A percentile compares a stretch with the other conserved stretches of the same genome.
Evolutionary conservation across 192 early-diverging fungal species (phyloP).

Genomic region (Entomortierella parvispora): DNA sequence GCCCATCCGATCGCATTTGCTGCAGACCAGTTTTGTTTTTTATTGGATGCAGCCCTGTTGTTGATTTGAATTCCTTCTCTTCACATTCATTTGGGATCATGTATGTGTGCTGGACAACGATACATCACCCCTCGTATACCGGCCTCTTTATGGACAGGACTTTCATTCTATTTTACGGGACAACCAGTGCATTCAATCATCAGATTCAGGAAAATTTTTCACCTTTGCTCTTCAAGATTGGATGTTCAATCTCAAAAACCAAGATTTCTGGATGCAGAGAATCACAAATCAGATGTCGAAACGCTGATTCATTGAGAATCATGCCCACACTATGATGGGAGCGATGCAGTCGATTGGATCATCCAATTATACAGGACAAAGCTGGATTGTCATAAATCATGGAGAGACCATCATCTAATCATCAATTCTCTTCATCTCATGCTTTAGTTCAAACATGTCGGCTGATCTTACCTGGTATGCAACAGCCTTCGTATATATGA

Average conservation of each 20-base stretch:
- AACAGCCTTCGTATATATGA: no score
- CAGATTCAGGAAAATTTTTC: background rate
- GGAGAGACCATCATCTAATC: conserved; percentile 13
- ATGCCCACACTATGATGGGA: background rate
- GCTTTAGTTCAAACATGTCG: conserved; percentile 52
- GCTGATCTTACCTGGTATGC: conserved; percentile 56
- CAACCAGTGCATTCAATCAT: no score
- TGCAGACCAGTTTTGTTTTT: conserved; percentile 1
- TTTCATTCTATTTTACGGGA: no score
- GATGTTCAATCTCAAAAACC: background rate
- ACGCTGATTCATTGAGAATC: conserved; percentile 27
- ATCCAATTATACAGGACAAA: background rate
- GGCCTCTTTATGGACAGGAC: background rate
- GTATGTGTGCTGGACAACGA: conserved; percentile 32
- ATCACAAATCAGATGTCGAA: conserved; percentile 21
- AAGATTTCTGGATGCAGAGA: background rate
- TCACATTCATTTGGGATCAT: conserved; percentile 54
- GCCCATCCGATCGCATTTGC: background rate
- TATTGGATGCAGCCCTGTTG: conserved; percentile 1
- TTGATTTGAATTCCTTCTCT: conserved; percentile 43
- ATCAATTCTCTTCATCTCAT: background rate
- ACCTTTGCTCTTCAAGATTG: background rate
- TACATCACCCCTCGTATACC: background rate
- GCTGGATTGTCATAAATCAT: background rate
- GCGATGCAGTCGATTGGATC: background rate